phyloP scores from a whole-genome alignment of 352 stramenopile species.

The Achlya hypogyna region DNA sequence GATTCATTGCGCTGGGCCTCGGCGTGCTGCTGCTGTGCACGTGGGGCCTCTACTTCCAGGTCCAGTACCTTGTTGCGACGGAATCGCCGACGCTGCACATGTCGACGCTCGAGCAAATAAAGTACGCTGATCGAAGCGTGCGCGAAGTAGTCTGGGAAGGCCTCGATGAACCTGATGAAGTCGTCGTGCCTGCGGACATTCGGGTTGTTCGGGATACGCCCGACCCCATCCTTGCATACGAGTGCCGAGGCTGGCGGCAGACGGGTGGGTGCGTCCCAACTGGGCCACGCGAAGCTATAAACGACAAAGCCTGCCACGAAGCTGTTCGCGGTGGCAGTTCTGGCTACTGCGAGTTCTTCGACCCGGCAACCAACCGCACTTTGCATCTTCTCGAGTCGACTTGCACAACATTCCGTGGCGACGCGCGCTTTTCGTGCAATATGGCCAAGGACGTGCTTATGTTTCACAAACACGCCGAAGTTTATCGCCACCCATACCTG shows the following conservation, averaged over 20 bases:
- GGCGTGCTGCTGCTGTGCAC: background rate
- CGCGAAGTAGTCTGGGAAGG: background rate
- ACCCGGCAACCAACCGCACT: slow-evolving; percentile 27
- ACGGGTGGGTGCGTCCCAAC: slow-evolving; percentile 32
- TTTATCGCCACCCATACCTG: slow-evolving; percentile 1
- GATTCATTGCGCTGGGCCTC: background rate
- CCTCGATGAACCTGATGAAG: background rate
- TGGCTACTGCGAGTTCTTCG: slow-evolving; percentile 43
- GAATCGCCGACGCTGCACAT: background rate
- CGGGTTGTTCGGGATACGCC: background rate
- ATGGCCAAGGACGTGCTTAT: slow-evolving; percentile 29
- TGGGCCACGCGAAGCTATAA: slow-evolving; percentile 26
- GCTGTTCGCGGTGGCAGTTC: slow-evolving; percentile 27
- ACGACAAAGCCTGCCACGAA: slow-evolving; percentile 27
- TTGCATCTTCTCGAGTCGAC: slow-evolving; percentile 30
- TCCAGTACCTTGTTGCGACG: background rate
- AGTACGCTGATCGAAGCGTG: background rate
- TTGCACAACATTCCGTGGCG: slow-evolving; percentile 28
- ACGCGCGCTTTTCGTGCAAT: slow-evolving; percentile 32
- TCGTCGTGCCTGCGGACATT: background rate
- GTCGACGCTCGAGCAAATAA: background rate
- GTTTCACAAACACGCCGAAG: background rate
- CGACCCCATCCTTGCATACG: background rate
- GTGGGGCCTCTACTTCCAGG: background rate
- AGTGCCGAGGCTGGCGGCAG: slow-evolving; percentile 40